These are phyloP conservation scores for Wallacemonas sp. DNA, from an alignment of 208 protist genomes.

Conservation along the genomic window DNA sequence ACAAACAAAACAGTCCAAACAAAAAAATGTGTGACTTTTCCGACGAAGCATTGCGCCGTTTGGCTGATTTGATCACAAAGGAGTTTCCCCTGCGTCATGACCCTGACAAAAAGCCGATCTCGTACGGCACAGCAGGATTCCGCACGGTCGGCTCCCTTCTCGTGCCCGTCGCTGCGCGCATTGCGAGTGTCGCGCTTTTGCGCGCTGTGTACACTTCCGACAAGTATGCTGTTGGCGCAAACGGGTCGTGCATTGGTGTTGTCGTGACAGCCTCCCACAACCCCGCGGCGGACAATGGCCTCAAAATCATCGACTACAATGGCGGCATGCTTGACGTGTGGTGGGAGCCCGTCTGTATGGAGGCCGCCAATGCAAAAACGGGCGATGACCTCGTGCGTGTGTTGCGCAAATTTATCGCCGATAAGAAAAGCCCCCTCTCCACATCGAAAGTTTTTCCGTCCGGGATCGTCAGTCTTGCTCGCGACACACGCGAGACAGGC, in stretches of 20 bases:
- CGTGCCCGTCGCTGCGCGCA: conserved; percentile 56
- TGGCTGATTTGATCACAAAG: conserved; percentile 22
- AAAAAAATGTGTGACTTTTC: conserved; percentile 14
- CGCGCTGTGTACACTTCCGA: conserved; percentile 37
- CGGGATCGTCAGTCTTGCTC: conserved; percentile 37
- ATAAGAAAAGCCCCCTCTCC: conserved; percentile 5
- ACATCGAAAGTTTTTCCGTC: not conserved
- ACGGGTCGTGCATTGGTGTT: conserved; percentile 47
- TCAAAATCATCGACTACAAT: conserved; percentile 87
- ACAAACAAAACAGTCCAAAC: not conserved
- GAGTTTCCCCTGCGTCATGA: conserved; percentile 54
- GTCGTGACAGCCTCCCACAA: conserved; percentile 92
- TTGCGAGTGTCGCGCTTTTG: conserved; percentile 58
- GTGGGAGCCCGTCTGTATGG: conserved; percentile 72
- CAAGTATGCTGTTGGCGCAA: conserved; percentile 10
- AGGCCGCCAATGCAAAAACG: conserved; percentile 51
- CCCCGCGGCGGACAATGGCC: conserved; percentile 77
- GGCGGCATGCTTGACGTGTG: conserved; percentile 69
- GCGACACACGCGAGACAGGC: conserved; percentile 63
- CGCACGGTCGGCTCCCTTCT: conserved; percentile 47
- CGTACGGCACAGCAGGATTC: conserved; percentile 87
- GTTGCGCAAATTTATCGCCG: conserved; percentile 33
- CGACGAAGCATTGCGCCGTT: conserved; percentile 7
- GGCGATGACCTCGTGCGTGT: conserved; percentile 49
- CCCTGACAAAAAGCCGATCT: conserved; percentile 16